A percentile compares a stretch with the other conserved stretches of the same genome.
Evolutionary conservation across 208 protist species (phyloP).

Genomic region (Leishmania martiniquensis): DNA sequence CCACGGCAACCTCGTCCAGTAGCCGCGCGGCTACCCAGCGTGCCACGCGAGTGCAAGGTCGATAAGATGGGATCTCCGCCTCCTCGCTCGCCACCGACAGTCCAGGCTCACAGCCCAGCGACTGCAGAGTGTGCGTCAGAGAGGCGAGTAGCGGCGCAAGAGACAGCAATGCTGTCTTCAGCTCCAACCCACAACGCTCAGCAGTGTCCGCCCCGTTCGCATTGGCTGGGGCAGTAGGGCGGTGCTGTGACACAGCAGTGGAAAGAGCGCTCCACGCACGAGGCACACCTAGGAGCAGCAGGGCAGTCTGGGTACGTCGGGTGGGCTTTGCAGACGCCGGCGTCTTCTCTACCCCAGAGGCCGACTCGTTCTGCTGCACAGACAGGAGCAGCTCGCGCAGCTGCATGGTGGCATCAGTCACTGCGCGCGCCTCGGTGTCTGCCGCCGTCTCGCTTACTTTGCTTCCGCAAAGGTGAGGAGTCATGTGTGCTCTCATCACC

Average conservation of each 20-base stretch:
- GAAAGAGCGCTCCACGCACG: slow-evolving; percentile 8
- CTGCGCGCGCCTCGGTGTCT: neutral
- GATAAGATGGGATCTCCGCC: slow-evolving; percentile 2
- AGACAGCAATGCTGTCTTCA: slow-evolving; percentile 19
- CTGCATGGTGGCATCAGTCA: slow-evolving; percentile 4
- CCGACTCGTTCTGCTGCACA: slow-evolving; percentile 2
- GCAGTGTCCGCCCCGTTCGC: neutral
- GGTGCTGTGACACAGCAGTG: neutral
- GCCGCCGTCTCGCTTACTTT: neutral
- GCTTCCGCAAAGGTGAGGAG: neutral
- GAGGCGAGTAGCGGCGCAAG: slow-evolving; percentile 20
- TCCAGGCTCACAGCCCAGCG: neutral
- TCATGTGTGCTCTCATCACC: slow-evolving; percentile 11
- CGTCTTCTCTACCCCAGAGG: neutral
- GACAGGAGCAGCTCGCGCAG: slow-evolving; percentile 8
- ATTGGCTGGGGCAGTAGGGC: neutral
- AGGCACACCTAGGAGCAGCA: slow-evolving; percentile 8
- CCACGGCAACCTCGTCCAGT: slow-evolving; percentile 36
- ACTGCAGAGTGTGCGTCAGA: slow-evolving; percentile 28
- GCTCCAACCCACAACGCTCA: neutral
- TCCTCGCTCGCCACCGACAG: neutral
- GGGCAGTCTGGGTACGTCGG: neutral
- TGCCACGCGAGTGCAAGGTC: slow-evolving; percentile 14
- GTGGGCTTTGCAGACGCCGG: neutral
- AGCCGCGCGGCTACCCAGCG: slow-evolving; percentile 61